phyloP scores from a whole-genome alignment of 2,329 filamentous ascomycete species.

The Periconia digitata region DNA sequence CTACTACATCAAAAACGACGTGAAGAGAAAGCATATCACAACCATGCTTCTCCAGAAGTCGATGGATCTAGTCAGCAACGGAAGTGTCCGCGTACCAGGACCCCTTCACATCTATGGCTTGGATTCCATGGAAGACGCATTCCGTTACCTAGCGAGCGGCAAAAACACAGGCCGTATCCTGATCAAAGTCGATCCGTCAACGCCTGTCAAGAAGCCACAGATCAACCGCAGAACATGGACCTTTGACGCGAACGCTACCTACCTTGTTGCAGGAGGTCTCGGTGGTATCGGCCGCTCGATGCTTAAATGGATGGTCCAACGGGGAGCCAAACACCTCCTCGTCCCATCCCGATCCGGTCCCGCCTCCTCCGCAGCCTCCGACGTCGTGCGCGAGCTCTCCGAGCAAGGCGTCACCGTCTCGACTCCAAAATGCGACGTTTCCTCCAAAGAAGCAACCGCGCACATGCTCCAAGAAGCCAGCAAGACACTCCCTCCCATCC shows the following conservation, averaged over 20 bases:
- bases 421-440: conserved; percentile 21
- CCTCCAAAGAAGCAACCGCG: conserved; percentile 7
- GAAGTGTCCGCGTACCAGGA: not conserved
- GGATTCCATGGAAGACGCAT: conserved; percentile 16
- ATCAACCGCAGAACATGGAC: conserved; percentile 1
- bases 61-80: not conserved
- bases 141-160: conserved; percentile 18
- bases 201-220: not conserved
- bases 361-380: not conserved
- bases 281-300: conserved; percentile 10
- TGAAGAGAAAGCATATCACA: not conserved
- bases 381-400: conserved; percentile 11
- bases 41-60: not conserved
- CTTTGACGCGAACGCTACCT: conserved; percentile 5
- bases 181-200: conserved; percentile 2
- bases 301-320: conserved; percentile 13
- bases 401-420: conserved; percentile 11
- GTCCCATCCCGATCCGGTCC: conserved; percentile 11
- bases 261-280: conserved; percentile 14
- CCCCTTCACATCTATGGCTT: conserved; percentile 13
- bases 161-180: conserved; percentile 16
- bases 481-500: conserved; percentile 20
- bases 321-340: conserved; percentile 17
- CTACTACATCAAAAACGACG: conserved; percentile 12
- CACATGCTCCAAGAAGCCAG: conserved; percentile 2